phyloP scores from a whole-genome alignment of 192 early-diverging fungal species.

The Podila epigama region DNA sequence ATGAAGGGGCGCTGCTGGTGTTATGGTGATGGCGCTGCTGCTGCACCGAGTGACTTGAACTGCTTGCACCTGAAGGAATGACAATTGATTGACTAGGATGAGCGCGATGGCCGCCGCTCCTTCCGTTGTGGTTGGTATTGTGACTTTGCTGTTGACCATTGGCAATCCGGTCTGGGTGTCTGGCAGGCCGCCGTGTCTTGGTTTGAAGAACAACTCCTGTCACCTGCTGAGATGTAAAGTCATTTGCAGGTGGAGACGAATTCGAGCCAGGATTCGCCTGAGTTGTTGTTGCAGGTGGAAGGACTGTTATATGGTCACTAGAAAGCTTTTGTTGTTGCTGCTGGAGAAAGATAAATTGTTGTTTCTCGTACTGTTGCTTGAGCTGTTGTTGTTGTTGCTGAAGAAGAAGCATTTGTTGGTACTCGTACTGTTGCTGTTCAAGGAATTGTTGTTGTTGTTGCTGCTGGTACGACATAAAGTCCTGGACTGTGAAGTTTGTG shows the following conservation, averaged over 20 bases:
- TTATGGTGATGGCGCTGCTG: neutral
- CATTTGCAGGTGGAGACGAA: conserved; percentile 5
- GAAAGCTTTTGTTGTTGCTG: conserved; percentile 28
- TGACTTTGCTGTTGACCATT: too few relatives aligned
- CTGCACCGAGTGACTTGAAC: neutral
- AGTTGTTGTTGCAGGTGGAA: conserved; percentile 9
- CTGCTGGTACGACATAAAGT: conserved; percentile 49
- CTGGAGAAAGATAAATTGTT: conserved; percentile 16
- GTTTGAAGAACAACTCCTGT: conserved; percentile 32
- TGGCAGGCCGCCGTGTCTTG: conserved; percentile 27
- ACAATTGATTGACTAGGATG: conserved; percentile 11
- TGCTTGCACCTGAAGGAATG: conserved; percentile 1
- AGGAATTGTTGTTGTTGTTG: conserved; percentile 47
- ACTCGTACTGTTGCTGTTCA: conserved; percentile 43
- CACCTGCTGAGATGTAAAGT: conserved; percentile 11
- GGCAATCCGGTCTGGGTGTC: conserved; percentile 20
- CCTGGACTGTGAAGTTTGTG: conserved; percentile 35
- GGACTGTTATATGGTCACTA: neutral
- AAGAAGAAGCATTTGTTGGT: conserved; percentile 44
- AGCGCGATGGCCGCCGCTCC: neutral
- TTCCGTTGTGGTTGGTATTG: too few relatives aligned
- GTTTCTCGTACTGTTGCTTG: conserved; percentile 20
- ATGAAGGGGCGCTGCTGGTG: neutral
- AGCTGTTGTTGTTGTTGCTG: conserved; percentile 46
- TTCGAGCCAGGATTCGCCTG: neutral